Base-by-base conservation (phyloP, 78 protist genomes). In the Emiliania huxleyi region DNA sequence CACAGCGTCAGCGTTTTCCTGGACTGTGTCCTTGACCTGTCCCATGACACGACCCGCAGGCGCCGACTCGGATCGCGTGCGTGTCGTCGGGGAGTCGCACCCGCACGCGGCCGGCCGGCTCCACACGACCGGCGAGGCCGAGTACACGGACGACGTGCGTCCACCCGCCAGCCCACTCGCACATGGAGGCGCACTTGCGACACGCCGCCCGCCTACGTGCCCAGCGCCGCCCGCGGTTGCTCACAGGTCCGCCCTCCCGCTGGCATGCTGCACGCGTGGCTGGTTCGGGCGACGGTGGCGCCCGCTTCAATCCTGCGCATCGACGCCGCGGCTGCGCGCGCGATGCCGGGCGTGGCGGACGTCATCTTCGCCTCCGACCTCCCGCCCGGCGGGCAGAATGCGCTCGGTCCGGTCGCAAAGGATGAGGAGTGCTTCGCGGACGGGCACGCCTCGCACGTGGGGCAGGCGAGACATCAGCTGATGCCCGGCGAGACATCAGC, bases 341-440 rank as follows among this genome's bases (percentile, higher is more conserved):
- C 43, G 22, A 2, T 52, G 21, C 42, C 0, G 26, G 98, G 97
- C 84, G 97, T 95, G 29, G 79, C 52, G 22, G 97, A 69, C 33
- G 38, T 91, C 84, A 93, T 87, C 83, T 42, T 71, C 55, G 95
- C 96, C 12, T 37, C 56, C 23, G 98, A 97, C 94, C 81, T 97
- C 29, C 94, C 94, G 11, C 18, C 55, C 56, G 40, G 56, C n/a
- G 90, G 69, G 25, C 55, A 15, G 40, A 83, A 83, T 43, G 33
- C 79, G 44, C 12, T 48, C 43, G 98, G 97, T 11, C 94, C 96
- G 40, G 81, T 97, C 11, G 62, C 87, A 48, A 15, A 93, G 56
- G 98, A 98, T 90, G 99, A 97, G 90, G 97, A 95, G 55, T 35
- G 95, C 55, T 94, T 98, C 26, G 97, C 95, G 0, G 38, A 94